These are phyloP conservation scores for Saccharomycopsis sp. DNA, from an alignment of 805 yeast genomes.

Conservation along the genomic window DNA sequence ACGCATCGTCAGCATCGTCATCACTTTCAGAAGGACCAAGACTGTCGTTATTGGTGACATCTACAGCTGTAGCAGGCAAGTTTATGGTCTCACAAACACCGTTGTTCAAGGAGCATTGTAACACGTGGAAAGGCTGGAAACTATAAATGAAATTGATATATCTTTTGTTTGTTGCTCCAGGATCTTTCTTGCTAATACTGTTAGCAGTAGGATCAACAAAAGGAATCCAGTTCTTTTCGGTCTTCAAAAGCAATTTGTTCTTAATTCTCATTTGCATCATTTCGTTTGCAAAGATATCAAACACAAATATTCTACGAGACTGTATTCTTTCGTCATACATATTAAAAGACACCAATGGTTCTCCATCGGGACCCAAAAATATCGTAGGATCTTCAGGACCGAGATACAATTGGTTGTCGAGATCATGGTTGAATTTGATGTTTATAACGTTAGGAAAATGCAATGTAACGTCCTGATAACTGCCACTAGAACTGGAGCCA, in stretches of 20 bases:
- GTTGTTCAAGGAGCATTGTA: slow-evolving; percentile 15
- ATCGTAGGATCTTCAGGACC: slow-evolving; percentile 40
- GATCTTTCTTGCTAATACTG: slow-evolving; percentile 10
- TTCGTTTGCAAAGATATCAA: slow-evolving; percentile 6
- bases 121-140: slow-evolving; percentile 6
- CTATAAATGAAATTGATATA: slow-evolving; percentile 8
- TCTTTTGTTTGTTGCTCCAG: neutral
- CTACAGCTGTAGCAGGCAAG: slow-evolving; percentile 2
- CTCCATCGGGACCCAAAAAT: slow-evolving; percentile 31
- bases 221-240: slow-evolving; percentile 7
- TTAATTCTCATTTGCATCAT: slow-evolving; percentile 4
- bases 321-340: slow-evolving; percentile 19
- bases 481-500: neutral
- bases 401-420: slow-evolving; percentile 25
- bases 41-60: slow-evolving; percentile 15
- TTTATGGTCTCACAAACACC: slow-evolving; percentile 9
- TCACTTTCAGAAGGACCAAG: slow-evolving; percentile 18
- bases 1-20: neutral
- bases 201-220: slow-evolving; percentile 22
- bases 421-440: slow-evolving; percentile 27
- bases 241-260: neutral
- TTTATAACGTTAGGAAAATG: slow-evolving; percentile 29
- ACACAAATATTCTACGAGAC: slow-evolving; percentile 6
- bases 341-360: slow-evolving; percentile 35
- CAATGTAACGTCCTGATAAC: neutral